These are phyloP conservation scores for Naegleria gruberi DNA, from an alignment of 208 protist genomes.

Conservation along the genomic window DNA sequence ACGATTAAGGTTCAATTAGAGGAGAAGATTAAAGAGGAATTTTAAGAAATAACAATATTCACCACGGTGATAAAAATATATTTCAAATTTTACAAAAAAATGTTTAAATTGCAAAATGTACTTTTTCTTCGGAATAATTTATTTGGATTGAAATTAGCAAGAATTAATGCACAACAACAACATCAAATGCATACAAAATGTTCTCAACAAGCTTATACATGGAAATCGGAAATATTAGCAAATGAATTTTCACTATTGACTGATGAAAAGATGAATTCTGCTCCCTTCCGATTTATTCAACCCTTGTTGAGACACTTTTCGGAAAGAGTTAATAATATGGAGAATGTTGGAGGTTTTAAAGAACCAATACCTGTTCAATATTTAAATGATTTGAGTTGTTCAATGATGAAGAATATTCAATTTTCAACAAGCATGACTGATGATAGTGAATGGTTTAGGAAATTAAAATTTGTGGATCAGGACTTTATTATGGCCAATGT, in stretches of 20 bases:
- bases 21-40: too few species aligned
- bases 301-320: not conserved
- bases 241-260: not conserved
- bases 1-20: too few species aligned
- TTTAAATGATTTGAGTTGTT: not conserved
- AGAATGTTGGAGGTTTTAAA: not conserved
- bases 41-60: too few species aligned
- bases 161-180: too few species aligned
- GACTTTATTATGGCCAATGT: not conserved
- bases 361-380: not conserved
- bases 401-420: not conserved
- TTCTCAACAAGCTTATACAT: too few species aligned
- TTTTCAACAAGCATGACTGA: too few species aligned
- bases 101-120: too few species aligned
- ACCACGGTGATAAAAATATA: too few species aligned
- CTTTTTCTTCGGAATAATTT: too few species aligned
- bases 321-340: not conserved
- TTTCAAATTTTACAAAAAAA: too few species aligned
- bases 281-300: not conserved
- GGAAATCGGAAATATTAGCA: not conserved
- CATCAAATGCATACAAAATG: too few species aligned
- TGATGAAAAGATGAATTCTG: not conserved
- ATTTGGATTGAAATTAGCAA: too few species aligned
- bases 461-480: not conserved
- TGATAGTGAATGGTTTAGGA: not conserved